A percentile compares a stretch with the other conserved stretches of the same genome.
Evolutionary conservation across 1,139 yeast species (phyloP).

Genomic region (Yamadazyma sp.): DNA sequence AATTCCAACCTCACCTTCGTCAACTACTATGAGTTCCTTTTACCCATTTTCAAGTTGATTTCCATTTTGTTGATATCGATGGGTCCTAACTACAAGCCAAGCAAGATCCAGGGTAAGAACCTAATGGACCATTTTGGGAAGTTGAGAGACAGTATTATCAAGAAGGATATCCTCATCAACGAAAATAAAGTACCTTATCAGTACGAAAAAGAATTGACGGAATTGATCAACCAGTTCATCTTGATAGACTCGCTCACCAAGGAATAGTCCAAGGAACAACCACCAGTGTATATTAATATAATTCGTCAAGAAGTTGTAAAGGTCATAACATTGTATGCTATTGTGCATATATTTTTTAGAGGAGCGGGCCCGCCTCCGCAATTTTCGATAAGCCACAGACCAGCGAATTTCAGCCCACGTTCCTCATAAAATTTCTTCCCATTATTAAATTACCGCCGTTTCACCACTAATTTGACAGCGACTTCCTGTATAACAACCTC

Average conservation of each 20-base stretch:
- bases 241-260: slow-evolving; percentile 55
- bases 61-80: slow-evolving; percentile 68
- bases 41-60: slow-evolving; percentile 78
- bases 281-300: no score
- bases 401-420: no score
- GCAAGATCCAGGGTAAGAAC: slow-evolving; percentile 53
- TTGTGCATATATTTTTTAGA: no score
- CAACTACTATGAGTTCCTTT: slow-evolving; percentile 59
- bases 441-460: no score
- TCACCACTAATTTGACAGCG: no score
- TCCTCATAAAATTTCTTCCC: no score
- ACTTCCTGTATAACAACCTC: no score
- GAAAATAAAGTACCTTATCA: slow-evolving; percentile 15
- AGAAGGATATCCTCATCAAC: slow-evolving; percentile 57
- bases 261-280: no score
- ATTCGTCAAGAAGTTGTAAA: no score
- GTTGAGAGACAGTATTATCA: slow-evolving; percentile 65
- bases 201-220: slow-evolving; percentile 21
- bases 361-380: no score
- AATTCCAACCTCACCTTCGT: slow-evolving; percentile 50
- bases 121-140: slow-evolving; percentile 56
- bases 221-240: slow-evolving; percentile 56
- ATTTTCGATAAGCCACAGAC: no score
- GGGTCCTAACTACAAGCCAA: slow-evolving; percentile 74
- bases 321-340: no score